These are phyloP conservation scores for Zychaea mexicana DNA, from an alignment of 371 early-diverging fungal genomes.

Conservation along the genomic window DNA sequence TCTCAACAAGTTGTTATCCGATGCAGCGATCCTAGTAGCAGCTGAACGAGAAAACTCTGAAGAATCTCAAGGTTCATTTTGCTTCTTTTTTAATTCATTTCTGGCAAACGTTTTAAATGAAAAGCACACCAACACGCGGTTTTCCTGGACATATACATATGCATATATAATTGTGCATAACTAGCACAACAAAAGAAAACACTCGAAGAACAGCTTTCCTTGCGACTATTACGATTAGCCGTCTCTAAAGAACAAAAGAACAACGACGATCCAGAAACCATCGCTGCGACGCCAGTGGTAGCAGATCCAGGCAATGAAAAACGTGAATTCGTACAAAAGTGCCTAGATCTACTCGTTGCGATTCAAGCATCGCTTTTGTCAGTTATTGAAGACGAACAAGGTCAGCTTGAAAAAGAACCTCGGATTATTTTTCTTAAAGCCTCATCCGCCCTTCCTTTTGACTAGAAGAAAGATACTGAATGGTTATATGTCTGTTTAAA, in stretches of 20 bases:
- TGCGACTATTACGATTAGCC: conserved; percentile 1
- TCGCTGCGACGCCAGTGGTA: background rate
- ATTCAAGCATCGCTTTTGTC: conserved; percentile 29
- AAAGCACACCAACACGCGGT: background rate
- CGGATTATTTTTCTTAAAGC: background rate
- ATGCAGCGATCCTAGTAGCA: conserved; percentile 14
- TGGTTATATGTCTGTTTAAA: background rate
- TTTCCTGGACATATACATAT: background rate
- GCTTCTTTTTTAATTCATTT: background rate
- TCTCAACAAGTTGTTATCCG: conserved; percentile 3
- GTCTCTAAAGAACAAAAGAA: background rate
- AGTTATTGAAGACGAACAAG: conserved; percentile 25
- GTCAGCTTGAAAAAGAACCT: background rate
- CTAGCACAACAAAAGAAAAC: background rate
- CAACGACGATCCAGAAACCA: background rate
- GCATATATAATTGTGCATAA: no score
- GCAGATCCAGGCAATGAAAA: background rate
- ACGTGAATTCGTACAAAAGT: conserved; percentile 30
- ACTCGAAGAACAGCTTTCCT: background rate
- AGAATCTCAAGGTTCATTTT: background rate
- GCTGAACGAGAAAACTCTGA: background rate
- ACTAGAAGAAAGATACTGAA: background rate
- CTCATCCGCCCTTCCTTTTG: background rate
- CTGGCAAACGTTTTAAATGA: no score
- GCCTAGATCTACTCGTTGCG: conserved; percentile 23